phyloP scores from a whole-genome alignment of 108 stramenopile genomes.

The Pseudonitzschia pungens region DNA sequence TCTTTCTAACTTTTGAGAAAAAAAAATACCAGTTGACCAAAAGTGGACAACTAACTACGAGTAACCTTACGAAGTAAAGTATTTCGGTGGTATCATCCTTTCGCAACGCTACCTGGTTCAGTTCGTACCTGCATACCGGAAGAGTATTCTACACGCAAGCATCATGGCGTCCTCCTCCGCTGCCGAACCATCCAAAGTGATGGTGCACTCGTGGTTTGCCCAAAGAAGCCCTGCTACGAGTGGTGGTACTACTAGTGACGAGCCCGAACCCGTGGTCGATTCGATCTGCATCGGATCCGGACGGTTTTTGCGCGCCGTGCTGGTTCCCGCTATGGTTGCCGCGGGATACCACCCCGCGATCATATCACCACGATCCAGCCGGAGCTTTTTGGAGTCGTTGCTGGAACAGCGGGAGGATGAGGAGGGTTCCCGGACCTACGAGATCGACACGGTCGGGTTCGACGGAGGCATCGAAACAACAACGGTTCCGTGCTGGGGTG shows the following conservation, averaged over 20 bases:
- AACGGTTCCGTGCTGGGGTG: slow-evolving; percentile 51
- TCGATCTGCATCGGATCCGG: slow-evolving; percentile 83
- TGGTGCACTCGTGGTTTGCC: not conserved
- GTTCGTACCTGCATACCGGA: no score
- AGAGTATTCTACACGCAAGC: not conserved
- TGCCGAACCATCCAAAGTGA: not conserved
- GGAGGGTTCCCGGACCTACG: slow-evolving; percentile 12
- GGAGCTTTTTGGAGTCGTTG: slow-evolving; percentile 62
- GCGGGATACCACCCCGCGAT: slow-evolving; percentile 42
- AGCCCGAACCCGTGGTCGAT: slow-evolving; percentile 17
- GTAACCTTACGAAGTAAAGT: no score
- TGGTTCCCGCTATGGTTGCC: slow-evolving; percentile 68
- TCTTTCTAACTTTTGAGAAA: no score
- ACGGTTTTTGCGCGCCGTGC: slow-evolving; percentile 82
- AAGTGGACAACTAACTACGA: no score
- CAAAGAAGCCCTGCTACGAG: not conserved
- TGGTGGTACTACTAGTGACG: no score
- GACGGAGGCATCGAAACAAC: slow-evolving; percentile 52
- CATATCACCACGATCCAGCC: slow-evolving; percentile 73
- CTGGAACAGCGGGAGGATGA: not conserved
- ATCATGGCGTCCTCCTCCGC: not conserved
- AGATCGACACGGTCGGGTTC: slow-evolving; percentile 66
- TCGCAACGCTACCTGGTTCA: no score
- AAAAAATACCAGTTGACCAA: no score
- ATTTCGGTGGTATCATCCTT: no score